Percentiles rank a stretch among this genome's conserved stretches.
Evolutionary conservation across 225 moss, liverwort and hornwort species (phyloP).

Genomic region (Straminergon stramineum): DNA sequence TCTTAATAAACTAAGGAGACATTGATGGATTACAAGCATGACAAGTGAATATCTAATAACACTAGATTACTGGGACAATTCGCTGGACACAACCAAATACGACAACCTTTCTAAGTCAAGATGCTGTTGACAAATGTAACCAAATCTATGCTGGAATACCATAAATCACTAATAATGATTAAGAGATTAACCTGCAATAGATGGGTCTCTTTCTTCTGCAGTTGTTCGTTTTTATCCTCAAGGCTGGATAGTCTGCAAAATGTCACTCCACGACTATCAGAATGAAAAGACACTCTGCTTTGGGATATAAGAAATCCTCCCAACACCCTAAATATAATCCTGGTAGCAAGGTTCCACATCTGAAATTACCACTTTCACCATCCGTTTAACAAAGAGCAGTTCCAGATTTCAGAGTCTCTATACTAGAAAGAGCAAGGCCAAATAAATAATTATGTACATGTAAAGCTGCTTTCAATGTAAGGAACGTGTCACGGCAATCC

Average conservation of each 20-base stretch:
- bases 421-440: not conserved
- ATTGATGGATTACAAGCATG: not conserved
- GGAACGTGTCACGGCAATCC: not conserved
- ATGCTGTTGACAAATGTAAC: not conserved
- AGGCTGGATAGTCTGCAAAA: slow-evolving; percentile 30
- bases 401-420: not conserved
- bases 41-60: not conserved
- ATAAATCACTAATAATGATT: not conserved
- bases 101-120: not conserved
- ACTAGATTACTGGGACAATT: not conserved
- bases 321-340: not conserved
- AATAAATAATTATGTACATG: not conserved
- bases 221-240: slow-evolving; percentile 17
- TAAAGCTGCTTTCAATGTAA: not conserved
- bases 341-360: not conserved
- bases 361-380: not conserved
- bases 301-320: not conserved
- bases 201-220: slow-evolving; percentile 10
- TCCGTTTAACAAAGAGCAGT: not conserved
- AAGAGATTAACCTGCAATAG: slow-evolving; percentile 14
- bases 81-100: not conserved
- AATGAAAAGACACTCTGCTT: not conserved
- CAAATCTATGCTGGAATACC: not conserved
- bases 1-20: not conserved
- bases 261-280: not conserved